A percentile compares a stretch with the other conserved stretches of the same genome.
Evolutionary conservation across 1,139 yeast species (phyloP).

Genomic region (Candida gigantensis): DNA sequence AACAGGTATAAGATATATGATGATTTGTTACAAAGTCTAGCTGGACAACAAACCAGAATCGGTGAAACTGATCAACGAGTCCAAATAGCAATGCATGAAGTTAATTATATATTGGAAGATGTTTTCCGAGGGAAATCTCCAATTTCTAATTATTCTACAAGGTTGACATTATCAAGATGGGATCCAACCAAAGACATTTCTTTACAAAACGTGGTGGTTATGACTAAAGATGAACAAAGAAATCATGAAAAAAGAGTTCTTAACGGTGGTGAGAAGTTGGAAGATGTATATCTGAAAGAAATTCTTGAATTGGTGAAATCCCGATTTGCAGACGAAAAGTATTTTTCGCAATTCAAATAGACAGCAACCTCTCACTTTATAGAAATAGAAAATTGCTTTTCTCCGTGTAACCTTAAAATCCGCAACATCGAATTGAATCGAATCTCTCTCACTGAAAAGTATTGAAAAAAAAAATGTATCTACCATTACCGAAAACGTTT

Average conservation of each 20-base stretch:
- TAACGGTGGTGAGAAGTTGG: conserved; percentile 59
- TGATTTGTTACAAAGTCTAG: conserved; percentile 74
- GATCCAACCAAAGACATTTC: conserved; percentile 59
- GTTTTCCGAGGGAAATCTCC: conserved; percentile 91
- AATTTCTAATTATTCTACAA: conserved; percentile 78
- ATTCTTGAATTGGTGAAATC: conserved; percentile 58
- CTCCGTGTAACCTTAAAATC: no score
- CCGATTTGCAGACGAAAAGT: conserved; percentile 73
- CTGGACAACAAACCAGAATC: conserved; percentile 82
- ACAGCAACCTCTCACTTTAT: no score
- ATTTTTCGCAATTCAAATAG: conserved; percentile 57
- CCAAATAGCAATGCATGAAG: conserved; percentile 71
- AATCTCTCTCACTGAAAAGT: no score
- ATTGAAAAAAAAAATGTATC: not conserved
- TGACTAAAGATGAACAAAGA: conserved; percentile 87
- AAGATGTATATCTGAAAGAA: conserved; percentile 64
- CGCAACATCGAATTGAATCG: no score
- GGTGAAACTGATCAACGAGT: conserved; percentile 70
- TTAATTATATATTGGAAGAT: conserved; percentile 86
- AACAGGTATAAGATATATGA: conserved; percentile 84
- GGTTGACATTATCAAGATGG: conserved; percentile 83
- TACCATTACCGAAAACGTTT: no score
- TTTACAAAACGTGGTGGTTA: conserved; percentile 74
- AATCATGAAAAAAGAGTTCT: conserved; percentile 74
- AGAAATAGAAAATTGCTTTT: not conserved